Evolutionary conservation across 345 rosid species (phyloP).

Genomic region (Populus tremula): DNA sequence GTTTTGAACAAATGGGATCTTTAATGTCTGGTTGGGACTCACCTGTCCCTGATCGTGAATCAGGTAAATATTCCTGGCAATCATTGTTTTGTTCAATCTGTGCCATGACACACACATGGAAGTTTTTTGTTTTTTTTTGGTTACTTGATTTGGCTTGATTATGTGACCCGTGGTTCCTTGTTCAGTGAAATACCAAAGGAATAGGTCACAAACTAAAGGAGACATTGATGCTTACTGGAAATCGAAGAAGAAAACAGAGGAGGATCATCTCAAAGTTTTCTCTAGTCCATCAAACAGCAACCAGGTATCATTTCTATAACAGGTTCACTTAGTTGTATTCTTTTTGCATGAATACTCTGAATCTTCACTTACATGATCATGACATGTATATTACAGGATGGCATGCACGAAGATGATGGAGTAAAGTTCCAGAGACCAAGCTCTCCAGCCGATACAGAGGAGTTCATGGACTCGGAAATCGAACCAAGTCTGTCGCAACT

Average conservation of each 20-base stretch:
- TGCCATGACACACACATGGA: not conserved
- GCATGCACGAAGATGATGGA: not conserved
- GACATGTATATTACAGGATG: slow-evolving; percentile 11
- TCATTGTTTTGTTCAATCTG: not conserved
- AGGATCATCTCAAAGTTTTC: slow-evolving; percentile 48
- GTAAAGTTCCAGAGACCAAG: slow-evolving; percentile 30
- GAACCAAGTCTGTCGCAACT: slow-evolving; percentile 33
- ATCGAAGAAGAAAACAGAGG: slow-evolving; percentile 56
- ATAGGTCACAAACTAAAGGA: slow-evolving; percentile 63
- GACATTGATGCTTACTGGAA: slow-evolving; percentile 81
- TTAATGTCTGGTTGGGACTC: slow-evolving; percentile 98
- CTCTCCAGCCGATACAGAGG: not conserved
- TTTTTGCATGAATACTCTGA: not conserved
- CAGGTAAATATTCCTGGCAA: slow-evolving; percentile 37
- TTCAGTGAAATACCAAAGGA: slow-evolving; percentile 51
- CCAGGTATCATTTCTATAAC: slow-evolving; percentile 13
- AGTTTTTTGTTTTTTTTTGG: not conserved
- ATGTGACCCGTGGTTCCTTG: not conserved
- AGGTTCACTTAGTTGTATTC: too few species aligned
- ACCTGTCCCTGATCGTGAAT: slow-evolving; percentile 39
- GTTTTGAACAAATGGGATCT: slow-evolving; percentile 60
- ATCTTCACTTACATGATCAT: not conserved
- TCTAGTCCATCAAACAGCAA: slow-evolving; percentile 14
- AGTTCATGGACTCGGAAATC: slow-evolving; percentile 17
- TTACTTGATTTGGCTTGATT: not conserved